Percentiles rank a stretch among this genome's conserved stretches.
phyloP scores from a whole-genome alignment of 768 basidiomycete genomes.

The Phaffia tasmanica region DNA sequence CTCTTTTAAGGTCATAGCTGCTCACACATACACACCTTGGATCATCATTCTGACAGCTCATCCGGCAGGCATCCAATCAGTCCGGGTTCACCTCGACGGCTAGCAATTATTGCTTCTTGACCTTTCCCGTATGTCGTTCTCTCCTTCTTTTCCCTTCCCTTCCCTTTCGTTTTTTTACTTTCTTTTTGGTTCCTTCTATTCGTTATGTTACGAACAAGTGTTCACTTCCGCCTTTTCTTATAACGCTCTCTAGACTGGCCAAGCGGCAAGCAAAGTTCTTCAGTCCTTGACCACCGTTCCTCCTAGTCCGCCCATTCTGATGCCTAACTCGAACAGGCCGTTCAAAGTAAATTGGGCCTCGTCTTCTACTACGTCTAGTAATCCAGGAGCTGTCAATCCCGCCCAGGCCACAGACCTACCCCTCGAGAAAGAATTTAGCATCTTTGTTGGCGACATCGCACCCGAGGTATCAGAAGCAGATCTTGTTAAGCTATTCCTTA shows the following conservation, averaged over 20 bases:
- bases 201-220: neutral
- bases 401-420: constrained; percentile 9
- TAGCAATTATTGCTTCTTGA: constrained; percentile 81
- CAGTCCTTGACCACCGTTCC: constrained; percentile 31
- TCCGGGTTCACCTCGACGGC: constrained; percentile 51
- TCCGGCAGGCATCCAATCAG: constrained; percentile 45
- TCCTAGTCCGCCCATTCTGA: constrained; percentile 45
- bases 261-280: constrained; percentile 21
- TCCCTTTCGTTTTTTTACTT: neutral
- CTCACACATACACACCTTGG: neutral
- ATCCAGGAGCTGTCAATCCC: constrained; percentile 21
- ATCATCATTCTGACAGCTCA: constrained; percentile 5
- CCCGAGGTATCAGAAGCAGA: constrained; percentile 92
- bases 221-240: neutral
- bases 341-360: constrained; percentile 64
- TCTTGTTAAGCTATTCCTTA: constrained; percentile 75
- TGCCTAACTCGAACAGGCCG: constrained; percentile 77
- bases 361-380: constrained; percentile 20
- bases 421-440: constrained; percentile 64
- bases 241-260: neutral
- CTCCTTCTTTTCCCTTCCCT: constrained; percentile 49
- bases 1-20: constrained; percentile 28
- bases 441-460: constrained; percentile 88
- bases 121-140: constrained; percentile 64
- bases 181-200: neutral